Evolutionary conservation across 2,329 filamentous ascomycete genomes (phyloP), one percentile per base, ranked within the genome.

Genomic region (Dactylella cylindrospora): DNA sequence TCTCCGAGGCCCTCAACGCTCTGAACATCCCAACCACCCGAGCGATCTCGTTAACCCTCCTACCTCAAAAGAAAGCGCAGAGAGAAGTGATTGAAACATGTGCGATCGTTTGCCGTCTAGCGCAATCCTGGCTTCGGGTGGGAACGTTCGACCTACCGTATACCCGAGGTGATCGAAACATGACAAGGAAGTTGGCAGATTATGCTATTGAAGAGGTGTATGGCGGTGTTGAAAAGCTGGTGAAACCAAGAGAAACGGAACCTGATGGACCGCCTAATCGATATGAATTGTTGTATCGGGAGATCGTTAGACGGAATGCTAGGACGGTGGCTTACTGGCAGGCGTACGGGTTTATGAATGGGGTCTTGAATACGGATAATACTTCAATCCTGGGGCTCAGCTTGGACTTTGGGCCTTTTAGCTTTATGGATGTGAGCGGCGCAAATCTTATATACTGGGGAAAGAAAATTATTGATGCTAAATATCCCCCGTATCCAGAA

Each of bases 331-430:
- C 93, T 8, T 81, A 85, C 67, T 97, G 93, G 91, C 94, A 98
- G 75, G 90, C 89, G 0, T 97, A 97, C 70, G 93, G 89, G n/a
- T 98, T 98, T 75, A 97, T 95, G 80, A 98, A 98, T 70, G 93
- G 93, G 38, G 93, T 98, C 3, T 77, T 98, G 55, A 98, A 98
- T 74, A 97, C 93, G 0, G 93, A 98, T 71, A 98, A 98, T 72
- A 98, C 93, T 0, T 95, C 90, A 0, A 80, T 98, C 44, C 84
- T 84, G 51, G 93, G 93, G 0, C 76, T 98, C 0, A 91, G 86
- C 4, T 85, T 98, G 65, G 93, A 98, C 73, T 98, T 90, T 71
- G 93, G 93, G 0, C 93, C 93, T 0, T 98, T 98, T 69, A 93
- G 93, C 3, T 98, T 98, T 73, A 85, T 98, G 77, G 93, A 98